Evolutionary conservation across 768 basidiomycete genomes (phyloP).

Genomic region (Suillus fuscotomentosus): DNA sequence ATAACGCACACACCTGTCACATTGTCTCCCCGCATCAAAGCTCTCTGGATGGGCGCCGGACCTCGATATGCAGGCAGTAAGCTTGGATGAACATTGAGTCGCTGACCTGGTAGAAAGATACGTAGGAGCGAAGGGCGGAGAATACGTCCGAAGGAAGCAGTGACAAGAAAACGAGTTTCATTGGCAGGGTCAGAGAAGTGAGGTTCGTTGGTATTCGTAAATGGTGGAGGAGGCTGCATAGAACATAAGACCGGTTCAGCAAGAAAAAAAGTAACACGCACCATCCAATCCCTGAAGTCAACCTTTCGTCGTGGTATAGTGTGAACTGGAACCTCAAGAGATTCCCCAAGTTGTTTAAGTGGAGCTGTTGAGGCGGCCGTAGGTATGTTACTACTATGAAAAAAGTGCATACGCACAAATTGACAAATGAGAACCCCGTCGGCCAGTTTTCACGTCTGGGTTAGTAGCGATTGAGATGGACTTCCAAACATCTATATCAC

Average conservation of each 20-base stretch:
- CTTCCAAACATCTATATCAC: constrained; percentile 70
- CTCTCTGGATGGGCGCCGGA: constrained; percentile 86
- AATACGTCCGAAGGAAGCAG: constrained; percentile 91
- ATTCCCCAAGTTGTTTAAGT: constrained; percentile 57
- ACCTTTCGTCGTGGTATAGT: constrained; percentile 57
- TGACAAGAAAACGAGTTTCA: constrained; percentile 63
- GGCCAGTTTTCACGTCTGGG: constrained; percentile 62
- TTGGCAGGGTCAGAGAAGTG: constrained; percentile 14
- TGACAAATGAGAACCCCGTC: constrained; percentile 55
- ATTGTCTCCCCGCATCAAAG: constrained; percentile 62
- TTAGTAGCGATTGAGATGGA: constrained; percentile 68
- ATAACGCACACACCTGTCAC: constrained; percentile 82
- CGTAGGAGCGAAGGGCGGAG: constrained; percentile 61
- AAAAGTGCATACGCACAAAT: constrained; percentile 40
- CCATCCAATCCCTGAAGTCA: constrained; percentile 67
- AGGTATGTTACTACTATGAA: not conserved
- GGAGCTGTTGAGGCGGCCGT: constrained; percentile 51
- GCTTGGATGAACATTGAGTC: constrained; percentile 90
- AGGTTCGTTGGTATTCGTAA: constrained; percentile 14
- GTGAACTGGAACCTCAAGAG: constrained; percentile 52
- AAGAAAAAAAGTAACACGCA: constrained; percentile 27
- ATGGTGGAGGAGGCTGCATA: constrained; percentile 42
- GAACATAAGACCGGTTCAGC: constrained; percentile 19
- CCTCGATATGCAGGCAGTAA: constrained; percentile 86
- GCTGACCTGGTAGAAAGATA: constrained; percentile 54